phyloP scores from a whole-genome alignment of 768 basidiomycete genomes.

The Gymnopilus dilepis region DNA sequence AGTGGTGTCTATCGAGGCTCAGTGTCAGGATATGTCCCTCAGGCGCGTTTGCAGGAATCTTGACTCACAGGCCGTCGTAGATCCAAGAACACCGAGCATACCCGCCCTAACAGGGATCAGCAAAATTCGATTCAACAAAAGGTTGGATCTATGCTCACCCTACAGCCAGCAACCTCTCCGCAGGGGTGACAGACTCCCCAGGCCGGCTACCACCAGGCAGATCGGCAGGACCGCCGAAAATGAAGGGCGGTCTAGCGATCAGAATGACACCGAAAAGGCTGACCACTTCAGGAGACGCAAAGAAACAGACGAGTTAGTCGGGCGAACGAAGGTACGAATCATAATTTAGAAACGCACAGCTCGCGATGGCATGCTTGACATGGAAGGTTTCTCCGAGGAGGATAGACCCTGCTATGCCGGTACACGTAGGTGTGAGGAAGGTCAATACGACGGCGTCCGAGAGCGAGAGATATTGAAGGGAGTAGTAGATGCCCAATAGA shows the following conservation, averaged over 20 bases:
- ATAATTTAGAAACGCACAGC: conserved; percentile 41
- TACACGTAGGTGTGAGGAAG: conserved; percentile 73
- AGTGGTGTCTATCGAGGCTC: conserved; percentile 36
- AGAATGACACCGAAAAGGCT: conserved; percentile 82
- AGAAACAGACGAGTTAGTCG: not conserved
- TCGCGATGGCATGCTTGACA: conserved; percentile 56
- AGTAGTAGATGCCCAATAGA: conserved; percentile 69
- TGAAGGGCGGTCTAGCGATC: conserved; percentile 76
- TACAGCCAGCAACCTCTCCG: conserved; percentile 44
- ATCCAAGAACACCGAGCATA: conserved; percentile 65
- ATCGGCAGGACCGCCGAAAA: conserved; percentile 59
- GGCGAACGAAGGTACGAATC: too few species aligned
- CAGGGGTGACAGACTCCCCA: conserved; percentile 33
- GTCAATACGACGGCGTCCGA: conserved; percentile 80
- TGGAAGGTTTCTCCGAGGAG: conserved; percentile 64
- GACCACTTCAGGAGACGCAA: conserved; percentile 42
- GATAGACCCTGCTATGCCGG: conserved; percentile 63
- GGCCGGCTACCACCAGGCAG: conserved; percentile 24
- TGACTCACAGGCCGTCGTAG: conserved; percentile 70
- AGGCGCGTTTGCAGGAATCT: not conserved
- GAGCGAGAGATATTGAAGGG: conserved; percentile 75
- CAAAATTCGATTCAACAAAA: not conserved
- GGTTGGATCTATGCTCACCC: not conserved
- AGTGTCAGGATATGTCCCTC: too few species aligned
- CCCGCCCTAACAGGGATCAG: conserved; percentile 50